Conservation (phyloP, 2,329 filamentous ascomycete genomes). For the Alternaria arborescens region DNA sequence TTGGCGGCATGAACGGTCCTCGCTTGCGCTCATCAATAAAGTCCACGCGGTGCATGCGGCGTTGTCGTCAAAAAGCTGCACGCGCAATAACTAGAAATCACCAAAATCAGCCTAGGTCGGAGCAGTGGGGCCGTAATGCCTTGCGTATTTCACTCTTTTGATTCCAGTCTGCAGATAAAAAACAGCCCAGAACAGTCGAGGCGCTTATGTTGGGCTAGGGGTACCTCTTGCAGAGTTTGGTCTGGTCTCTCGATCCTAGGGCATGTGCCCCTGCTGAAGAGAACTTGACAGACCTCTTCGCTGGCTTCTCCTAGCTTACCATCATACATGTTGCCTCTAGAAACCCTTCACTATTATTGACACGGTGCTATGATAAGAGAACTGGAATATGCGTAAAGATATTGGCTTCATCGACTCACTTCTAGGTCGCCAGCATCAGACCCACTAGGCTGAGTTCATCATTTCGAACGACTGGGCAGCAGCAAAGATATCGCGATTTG, state of each 20-base stretch:
- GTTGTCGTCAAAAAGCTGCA: constrained; percentile 23
- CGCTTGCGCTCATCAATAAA: constrained; percentile 16
- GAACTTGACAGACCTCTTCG: not conserved
- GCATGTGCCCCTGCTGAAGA: not conserved
- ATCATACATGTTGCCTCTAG: not conserved
- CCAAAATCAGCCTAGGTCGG: constrained; percentile 24
- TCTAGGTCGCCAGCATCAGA: not conserved
- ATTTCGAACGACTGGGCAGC: not conserved
- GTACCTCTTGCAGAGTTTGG: not conserved
- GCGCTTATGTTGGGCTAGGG: not conserved
- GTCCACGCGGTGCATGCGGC: constrained; percentile 16
- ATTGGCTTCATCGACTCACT: not conserved
- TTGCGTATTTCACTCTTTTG: constrained; percentile 4
- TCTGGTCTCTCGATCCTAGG: not conserved
- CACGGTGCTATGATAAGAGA: not conserved
- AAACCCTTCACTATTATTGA: not conserved
- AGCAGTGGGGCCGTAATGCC: constrained; percentile 31
- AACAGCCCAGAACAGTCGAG: not conserved
- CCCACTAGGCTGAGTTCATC: not conserved
- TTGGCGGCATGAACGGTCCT: constrained; percentile 9
- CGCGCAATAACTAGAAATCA: constrained; percentile 33
- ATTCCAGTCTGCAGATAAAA: constrained; percentile 3
- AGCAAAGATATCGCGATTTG: not conserved
- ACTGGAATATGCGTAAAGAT: not conserved
- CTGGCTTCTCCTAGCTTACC: not conserved